These are phyloP conservation scores for Terana coerulea DNA, from an alignment of 768 basidiomycete genomes.

Conservation along the genomic window DNA sequence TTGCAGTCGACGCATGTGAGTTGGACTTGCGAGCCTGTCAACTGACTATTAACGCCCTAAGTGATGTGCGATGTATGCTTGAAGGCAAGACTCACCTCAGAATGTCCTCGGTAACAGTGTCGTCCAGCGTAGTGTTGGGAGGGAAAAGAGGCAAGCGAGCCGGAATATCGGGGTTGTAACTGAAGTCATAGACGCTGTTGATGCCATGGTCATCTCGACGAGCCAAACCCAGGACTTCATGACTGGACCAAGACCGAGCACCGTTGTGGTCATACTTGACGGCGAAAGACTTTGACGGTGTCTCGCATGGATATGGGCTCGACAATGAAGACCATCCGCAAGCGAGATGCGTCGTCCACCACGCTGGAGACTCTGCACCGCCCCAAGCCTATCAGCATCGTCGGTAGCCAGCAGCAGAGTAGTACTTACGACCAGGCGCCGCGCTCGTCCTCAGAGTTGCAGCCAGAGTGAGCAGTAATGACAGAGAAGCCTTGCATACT, in stretches of 20 bases:
- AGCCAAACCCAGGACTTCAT: not conserved
- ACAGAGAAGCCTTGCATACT: not conserved
- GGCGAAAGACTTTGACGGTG: slow-evolving; percentile 5
- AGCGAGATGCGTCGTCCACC: not conserved
- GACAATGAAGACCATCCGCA: not conserved
- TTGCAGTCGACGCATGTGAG: slow-evolving; percentile 7
- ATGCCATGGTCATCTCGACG: not conserved
- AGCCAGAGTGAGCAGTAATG: slow-evolving; percentile 6
- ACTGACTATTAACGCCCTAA: not conserved
- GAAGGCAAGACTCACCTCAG: not conserved
- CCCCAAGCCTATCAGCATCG: not conserved
- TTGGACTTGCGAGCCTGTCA: not conserved
- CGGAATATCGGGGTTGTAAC: not conserved
- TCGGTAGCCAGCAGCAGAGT: not conserved
- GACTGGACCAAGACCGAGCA: not conserved
- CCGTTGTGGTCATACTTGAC: slow-evolving; percentile 7
- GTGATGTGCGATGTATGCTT: not conserved
- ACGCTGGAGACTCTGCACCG: not conserved
- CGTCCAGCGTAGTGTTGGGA: not conserved
- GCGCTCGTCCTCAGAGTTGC: slow-evolving; percentile 5
- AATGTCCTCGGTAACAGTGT: not conserved
- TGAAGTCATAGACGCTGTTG: not conserved
- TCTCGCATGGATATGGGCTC: not conserved
- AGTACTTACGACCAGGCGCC: slow-evolving; percentile 5
- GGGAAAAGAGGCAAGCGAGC: slow-evolving; percentile 8